Base-by-base conservation (phyloP, 257 asterid genomes). In the Nicotiana tabacum region DNA sequence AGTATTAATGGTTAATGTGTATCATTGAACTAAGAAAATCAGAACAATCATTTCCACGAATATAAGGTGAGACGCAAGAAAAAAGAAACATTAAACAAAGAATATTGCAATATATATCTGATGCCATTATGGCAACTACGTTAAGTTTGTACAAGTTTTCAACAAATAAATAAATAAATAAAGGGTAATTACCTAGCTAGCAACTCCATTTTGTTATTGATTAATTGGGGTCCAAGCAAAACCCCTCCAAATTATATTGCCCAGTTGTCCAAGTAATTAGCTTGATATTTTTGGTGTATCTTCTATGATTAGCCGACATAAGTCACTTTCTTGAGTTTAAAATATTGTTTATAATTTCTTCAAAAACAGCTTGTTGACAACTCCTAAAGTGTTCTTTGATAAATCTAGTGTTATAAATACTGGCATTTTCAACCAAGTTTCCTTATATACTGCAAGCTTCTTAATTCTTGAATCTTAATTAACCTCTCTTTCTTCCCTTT, bases 301-400 rank as follows among this genome's bases (percentile, higher is more conserved):
- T 80, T 39, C 12, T 62, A 80, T 80, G 77, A 80, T 64, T 80
- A 67, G 48, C 33, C 16, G 81, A 82, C 89, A 84, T 37, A 77
- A 84, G 89, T 89, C 93, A 29, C 64, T 84, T 85, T 91, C 86
- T 84, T 78, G 29, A 65, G 66, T 66, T 76, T 81, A 77, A 53
- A 13, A 46, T 27, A 13, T 66, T 56, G 58, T 12, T 53, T 53
- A 53, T 27, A 6, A 56, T 32, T 8, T 60, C 64, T 56, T 17
- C 32, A 46, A 24, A 30, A 21, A 67, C 80, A 77, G 72, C 83
- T 88, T 82, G 79, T 57, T 53, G 62, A 66, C 89, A 86, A 77
- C 82, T 69, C 33, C 43, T 61, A 10, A 39, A 43, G 30, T 66
- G 2, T 13, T 21, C 4, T 13, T 62, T 27, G 68, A 62, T 13